Conservation (phyloP, 768 basidiomycete species). For the Crassisporium funariophilum region DNA sequence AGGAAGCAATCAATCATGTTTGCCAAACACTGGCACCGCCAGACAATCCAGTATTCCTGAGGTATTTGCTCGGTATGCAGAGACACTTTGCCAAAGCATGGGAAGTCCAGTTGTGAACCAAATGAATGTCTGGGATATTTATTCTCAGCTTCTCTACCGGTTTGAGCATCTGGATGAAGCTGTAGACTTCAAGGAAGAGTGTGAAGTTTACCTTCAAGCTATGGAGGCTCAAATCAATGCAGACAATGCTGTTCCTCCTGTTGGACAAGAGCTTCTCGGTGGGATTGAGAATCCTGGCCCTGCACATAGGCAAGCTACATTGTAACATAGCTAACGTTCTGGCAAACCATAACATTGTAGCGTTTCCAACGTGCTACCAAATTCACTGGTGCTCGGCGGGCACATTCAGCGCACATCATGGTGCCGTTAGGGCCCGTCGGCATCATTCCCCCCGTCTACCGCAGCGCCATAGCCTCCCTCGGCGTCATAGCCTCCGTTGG, state of each 20-base stretch:
- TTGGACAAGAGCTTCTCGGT: slow-evolving; percentile 1
- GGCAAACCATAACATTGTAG: no score
- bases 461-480: no score
- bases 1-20: slow-evolving; percentile 7
- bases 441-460: no score
- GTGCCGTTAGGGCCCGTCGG: no score
- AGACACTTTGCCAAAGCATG: slow-evolving; percentile 7
- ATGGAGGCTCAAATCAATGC: background rate
- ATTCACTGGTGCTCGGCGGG: no score
- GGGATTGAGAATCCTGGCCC: slow-evolving; percentile 1
- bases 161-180: slow-evolving; percentile 5
- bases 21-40: slow-evolving; percentile 8
- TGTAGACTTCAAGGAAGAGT: background rate
- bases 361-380: no score
- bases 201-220: background rate
- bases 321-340: no score
- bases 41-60: slow-evolving; percentile 17
- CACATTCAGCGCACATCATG: no score
- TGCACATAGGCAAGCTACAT: no score
- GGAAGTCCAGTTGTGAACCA: slow-evolving; percentile 6
- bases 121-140: slow-evolving; percentile 9
- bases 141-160: background rate
- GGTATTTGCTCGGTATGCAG: slow-evolving; percentile 9
- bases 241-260: background rate
- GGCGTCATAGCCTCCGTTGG: no score